phyloP scores from a whole-genome alignment of 2,329 filamentous ascomycete genomes.

The Rutstroemia sydowiana region DNA sequence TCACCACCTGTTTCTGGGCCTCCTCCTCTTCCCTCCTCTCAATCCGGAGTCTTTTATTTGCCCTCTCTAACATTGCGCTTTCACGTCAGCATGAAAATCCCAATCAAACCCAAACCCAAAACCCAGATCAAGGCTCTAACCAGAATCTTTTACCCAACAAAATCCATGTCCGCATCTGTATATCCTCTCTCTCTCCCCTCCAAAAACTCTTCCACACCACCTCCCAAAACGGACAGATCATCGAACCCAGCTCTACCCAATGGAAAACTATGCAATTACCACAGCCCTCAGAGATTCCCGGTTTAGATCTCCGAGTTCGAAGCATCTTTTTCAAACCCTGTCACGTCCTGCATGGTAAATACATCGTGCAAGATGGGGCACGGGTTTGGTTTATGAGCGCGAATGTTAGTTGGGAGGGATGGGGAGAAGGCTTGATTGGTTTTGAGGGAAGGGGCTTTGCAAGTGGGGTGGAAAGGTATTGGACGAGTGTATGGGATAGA shows the following conservation, averaged over 20 bases:
- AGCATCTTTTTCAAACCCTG: conserved; percentile 74
- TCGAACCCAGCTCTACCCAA: conserved; percentile 36
- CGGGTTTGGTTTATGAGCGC: conserved; percentile 67
- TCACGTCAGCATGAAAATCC: conserved; percentile 22
- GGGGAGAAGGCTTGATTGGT: conserved; percentile 72
- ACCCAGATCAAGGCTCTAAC: neutral
- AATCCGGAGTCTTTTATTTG: conserved; percentile 43
- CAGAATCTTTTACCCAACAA: too few relatives aligned
- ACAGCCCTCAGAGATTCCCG: conserved; percentile 40
- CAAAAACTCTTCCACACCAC: conserved; percentile 71
- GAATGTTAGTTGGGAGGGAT: conserved; percentile 82
- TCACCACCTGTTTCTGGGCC: conserved; percentile 82
- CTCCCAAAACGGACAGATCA: conserved; percentile 53
- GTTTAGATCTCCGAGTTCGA: conserved; percentile 64
- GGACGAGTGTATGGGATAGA: conserved; percentile 2
- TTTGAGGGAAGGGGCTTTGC: conserved; percentile 42
- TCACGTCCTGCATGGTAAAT: conserved; percentile 85
- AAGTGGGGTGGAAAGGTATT: conserved; percentile 39
- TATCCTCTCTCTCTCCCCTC: conserved; percentile 64
- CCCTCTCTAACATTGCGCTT: conserved; percentile 46
- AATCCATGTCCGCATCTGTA: conserved; percentile 54
- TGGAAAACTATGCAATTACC: conserved; percentile 64
- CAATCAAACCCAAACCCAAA: neutral
- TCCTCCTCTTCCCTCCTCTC: conserved; percentile 48
- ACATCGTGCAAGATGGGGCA: conserved; percentile 62